Evolutionary conservation across 371 early-diverging fungal species (phyloP).

Genomic region (Lichtheimia ornata): DNA sequence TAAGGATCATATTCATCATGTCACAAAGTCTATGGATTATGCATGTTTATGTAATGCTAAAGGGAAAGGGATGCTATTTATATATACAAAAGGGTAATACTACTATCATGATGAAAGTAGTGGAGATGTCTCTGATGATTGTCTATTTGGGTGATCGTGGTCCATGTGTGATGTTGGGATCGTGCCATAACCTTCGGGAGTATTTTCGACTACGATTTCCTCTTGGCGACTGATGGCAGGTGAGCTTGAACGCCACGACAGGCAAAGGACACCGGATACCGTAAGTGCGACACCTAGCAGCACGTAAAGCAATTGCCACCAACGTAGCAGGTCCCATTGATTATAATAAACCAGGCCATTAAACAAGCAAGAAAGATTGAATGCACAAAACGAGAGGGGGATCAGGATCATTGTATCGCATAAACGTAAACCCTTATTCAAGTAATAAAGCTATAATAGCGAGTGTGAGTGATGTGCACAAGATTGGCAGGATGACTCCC

Average conservation of each 20-base stretch:
- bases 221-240: constrained; percentile 10
- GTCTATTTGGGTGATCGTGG: too few species aligned
- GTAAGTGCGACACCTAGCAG: constrained; percentile 65
- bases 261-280: constrained; percentile 64
- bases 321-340: constrained; percentile 67
- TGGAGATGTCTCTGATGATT: too few species aligned
- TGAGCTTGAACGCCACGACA: constrained; percentile 52
- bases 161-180: background rate
- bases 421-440: constrained; percentile 74
- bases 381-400: constrained; percentile 79
- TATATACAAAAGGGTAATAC: too few species aligned
- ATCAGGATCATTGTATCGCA: constrained; percentile 80
- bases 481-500: too few species aligned
- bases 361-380: constrained; percentile 75
- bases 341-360: constrained; percentile 83
- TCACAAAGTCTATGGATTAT: too few species aligned
- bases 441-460: constrained; percentile 64
- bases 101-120: too few species aligned
- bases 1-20: too few species aligned
- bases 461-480: background rate
- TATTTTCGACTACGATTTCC: constrained; percentile 10
- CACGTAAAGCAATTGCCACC: constrained; percentile 68
- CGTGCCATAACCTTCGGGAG: background rate
- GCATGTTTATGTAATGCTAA: too few species aligned
- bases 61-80: too few species aligned